Conservation (phyloP, 2,329 filamentous ascomycete species). For the Aspergillus cejpii region DNA sequence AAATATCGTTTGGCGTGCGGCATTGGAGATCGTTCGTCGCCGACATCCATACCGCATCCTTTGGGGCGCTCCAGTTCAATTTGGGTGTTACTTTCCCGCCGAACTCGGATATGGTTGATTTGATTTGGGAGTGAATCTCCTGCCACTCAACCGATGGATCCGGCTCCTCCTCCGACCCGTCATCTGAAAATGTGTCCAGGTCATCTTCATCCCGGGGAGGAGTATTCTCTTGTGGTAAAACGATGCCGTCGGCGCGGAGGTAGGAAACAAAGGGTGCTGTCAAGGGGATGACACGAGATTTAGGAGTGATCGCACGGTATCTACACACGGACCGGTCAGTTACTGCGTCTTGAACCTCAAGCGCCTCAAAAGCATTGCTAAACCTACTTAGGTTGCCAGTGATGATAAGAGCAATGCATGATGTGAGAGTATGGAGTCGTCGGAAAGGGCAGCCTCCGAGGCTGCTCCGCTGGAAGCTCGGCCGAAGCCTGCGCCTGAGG, state of each 20-base stretch:
- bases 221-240: slow-evolving; percentile 55
- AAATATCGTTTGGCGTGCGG: slow-evolving; percentile 79
- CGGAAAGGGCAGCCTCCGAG: slow-evolving; percentile 60
- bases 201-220: slow-evolving; percentile 38
- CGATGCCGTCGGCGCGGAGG: slow-evolving; percentile 84
- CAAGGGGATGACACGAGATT: slow-evolving; percentile 76
- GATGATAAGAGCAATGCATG: slow-evolving; percentile 87
- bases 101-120: slow-evolving; percentile 68
- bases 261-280: slow-evolving; percentile 72
- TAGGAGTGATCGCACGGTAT: slow-evolving; percentile 74
- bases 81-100: slow-evolving; percentile 86
- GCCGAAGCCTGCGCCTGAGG: slow-evolving; percentile 12
- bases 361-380: slow-evolving; percentile 1
- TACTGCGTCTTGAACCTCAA: not conserved
- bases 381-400: slow-evolving; percentile 71
- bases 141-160: slow-evolving; percentile 54
- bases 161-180: slow-evolving; percentile 53
- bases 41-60: slow-evolving; percentile 90
- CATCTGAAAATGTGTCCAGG: slow-evolving; percentile 46
- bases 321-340: slow-evolving; percentile 36
- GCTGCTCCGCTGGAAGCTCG: slow-evolving; percentile 13
- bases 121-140: slow-evolving; percentile 70
- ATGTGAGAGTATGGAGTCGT: slow-evolving; percentile 82
- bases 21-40: slow-evolving; percentile 88
- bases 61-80: slow-evolving; percentile 94